Evolutionary conservation across 306 rosid species (phyloP).

Genomic region (Begonia masoniana): DNA sequence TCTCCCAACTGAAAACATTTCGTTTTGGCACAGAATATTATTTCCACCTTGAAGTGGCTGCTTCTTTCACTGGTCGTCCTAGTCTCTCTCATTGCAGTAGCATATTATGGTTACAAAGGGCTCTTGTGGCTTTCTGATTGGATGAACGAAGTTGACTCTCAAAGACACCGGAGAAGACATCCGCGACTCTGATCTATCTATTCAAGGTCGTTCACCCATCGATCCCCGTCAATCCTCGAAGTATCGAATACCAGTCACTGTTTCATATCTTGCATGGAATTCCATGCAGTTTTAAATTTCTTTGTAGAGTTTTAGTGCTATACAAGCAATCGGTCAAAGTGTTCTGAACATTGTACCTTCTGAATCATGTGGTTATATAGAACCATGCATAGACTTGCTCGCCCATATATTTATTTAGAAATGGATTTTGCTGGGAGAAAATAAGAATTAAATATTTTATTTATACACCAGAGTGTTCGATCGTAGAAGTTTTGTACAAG

Average conservation of each 20-base stretch:
- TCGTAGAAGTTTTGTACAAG: too few relatives aligned
- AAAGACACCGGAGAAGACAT: conserved; percentile 30
- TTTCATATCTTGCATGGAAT: too few relatives aligned
- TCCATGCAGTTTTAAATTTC: too few relatives aligned
- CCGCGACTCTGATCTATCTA: conserved; percentile 24
- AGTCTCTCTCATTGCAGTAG: conserved; percentile 29
- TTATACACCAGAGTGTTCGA: too few relatives aligned
- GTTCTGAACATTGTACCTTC: too few relatives aligned
- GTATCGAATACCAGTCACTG: neutral
- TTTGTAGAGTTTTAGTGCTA: too few relatives aligned
- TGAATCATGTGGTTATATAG: too few relatives aligned
- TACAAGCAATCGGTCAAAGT: too few relatives aligned
- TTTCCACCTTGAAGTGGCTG: conserved; percentile 31
- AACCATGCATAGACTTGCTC: too few relatives aligned
- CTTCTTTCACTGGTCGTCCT: conserved; percentile 27
- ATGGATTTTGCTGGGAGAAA: too few relatives aligned
- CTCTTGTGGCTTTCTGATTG: conserved; percentile 61
- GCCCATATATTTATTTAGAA: too few relatives aligned
- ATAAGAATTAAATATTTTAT: too few relatives aligned
- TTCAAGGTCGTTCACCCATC: neutral
- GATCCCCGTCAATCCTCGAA: neutral
- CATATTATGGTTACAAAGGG: conserved; percentile 50
- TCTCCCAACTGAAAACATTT: conserved; percentile 1
- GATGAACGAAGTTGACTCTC: conserved; percentile 82
- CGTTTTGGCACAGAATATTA: conserved; percentile 39